Evolutionary conservation across 495 filamentous ascomycete genomes (phyloP).

Genomic region (Aspergillus coremiiformis): DNA sequence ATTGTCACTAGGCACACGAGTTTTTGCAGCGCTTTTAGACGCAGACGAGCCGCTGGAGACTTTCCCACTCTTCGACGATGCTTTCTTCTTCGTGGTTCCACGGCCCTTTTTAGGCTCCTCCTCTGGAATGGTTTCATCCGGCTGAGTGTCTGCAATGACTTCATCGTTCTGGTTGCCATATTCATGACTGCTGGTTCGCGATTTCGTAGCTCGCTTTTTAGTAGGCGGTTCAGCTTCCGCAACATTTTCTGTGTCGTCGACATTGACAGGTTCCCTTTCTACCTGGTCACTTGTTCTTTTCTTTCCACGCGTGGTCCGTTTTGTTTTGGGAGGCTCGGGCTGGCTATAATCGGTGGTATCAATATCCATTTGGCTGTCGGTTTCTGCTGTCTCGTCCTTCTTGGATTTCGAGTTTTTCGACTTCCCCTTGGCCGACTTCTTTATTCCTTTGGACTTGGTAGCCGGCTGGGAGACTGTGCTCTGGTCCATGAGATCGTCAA

Average conservation of each 20-base stretch:
- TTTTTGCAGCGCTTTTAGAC: constrained; percentile 30
- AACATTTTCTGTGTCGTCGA: constrained; percentile 9
- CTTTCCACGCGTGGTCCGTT: constrained; percentile 47
- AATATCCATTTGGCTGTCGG: constrained; percentile 29
- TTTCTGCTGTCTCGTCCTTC: constrained; percentile 53
- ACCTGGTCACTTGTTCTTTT: constrained; percentile 62
- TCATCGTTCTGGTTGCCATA: constrained; percentile 13
- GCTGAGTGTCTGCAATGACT: constrained; percentile 19
- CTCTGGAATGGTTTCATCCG: constrained; percentile 21
- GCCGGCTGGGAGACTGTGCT: constrained; percentile 52
- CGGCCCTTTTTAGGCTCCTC: constrained; percentile 29
- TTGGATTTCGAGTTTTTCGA: constrained; percentile 40
- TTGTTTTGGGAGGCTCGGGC: constrained; percentile 30
- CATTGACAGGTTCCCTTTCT: constrained; percentile 37
- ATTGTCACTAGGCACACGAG: constrained; percentile 47
- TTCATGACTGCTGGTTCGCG: constrained; percentile 37
- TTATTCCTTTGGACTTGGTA: constrained; percentile 49
- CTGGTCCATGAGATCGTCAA: constrained; percentile 55
- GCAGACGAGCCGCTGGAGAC: constrained; percentile 46
- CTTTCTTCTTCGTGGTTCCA: constrained; percentile 36
- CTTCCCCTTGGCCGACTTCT: constrained; percentile 37
- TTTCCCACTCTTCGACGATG: constrained; percentile 44
- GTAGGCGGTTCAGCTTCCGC: constrained; percentile 38
- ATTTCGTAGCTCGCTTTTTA: constrained; percentile 58
- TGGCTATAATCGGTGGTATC: constrained; percentile 22